phyloP scores from a whole-genome alignment of 1,139 yeast genomes.

The Lodderomyces parapsilosis region DNA sequence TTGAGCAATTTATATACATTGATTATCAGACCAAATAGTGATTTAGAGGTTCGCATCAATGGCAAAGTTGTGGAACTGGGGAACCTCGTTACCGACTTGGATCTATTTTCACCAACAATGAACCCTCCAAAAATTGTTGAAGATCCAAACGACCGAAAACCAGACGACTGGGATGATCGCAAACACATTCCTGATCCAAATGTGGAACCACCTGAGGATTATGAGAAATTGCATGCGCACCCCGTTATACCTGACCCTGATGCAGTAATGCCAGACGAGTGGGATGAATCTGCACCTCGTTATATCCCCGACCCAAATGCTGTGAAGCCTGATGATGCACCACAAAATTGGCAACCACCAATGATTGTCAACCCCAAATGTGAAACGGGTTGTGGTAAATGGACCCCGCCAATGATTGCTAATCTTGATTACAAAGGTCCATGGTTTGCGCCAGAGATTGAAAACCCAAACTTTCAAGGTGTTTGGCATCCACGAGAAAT shows the following conservation, averaged over 20 bases:
- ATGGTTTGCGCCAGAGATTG: slow-evolving; percentile 68
- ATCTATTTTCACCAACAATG: slow-evolving; percentile 58
- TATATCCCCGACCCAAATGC: slow-evolving; percentile 68
- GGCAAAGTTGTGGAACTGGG: slow-evolving; percentile 76
- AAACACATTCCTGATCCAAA: slow-evolving; percentile 66
- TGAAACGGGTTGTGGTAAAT: slow-evolving; percentile 70
- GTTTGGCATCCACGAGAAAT: slow-evolving; percentile 70
- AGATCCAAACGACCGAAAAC: slow-evolving; percentile 65
- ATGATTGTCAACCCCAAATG: slow-evolving; percentile 73
- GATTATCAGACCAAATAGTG: slow-evolving; percentile 60
- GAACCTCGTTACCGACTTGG: slow-evolving; percentile 49
- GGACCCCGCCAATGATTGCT: slow-evolving; percentile 56
- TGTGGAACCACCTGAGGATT: slow-evolving; percentile 69
- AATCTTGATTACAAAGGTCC: slow-evolving; percentile 76
- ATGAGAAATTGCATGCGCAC: slow-evolving; percentile 67
- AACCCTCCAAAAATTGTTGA: slow-evolving; percentile 61
- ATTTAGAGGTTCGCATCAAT: slow-evolving; percentile 77
- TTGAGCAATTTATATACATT: slow-evolving; percentile 73
- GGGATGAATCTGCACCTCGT: slow-evolving; percentile 67
- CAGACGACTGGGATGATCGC: slow-evolving; percentile 76
- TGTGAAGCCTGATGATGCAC: slow-evolving; percentile 65
- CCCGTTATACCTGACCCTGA: slow-evolving; percentile 61
- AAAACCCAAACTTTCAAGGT: slow-evolving; percentile 78
- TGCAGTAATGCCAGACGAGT: slow-evolving; percentile 67
- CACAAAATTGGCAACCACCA: slow-evolving; percentile 80